These are phyloP conservation scores for Osmanthus fragrans DNA, from an alignment of 257 asterid genomes.

Conservation along the genomic window DNA sequence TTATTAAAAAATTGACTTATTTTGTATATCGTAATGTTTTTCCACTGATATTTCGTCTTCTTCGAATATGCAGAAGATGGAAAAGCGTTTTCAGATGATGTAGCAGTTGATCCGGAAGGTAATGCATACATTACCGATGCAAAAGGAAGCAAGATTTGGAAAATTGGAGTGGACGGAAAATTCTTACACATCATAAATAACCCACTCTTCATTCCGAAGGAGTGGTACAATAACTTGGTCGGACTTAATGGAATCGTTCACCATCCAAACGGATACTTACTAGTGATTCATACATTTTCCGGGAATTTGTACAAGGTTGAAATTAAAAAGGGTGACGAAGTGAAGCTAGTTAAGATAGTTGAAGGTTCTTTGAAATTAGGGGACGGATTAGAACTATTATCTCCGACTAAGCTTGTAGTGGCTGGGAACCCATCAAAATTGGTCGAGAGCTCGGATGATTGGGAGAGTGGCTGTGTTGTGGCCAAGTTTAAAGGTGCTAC, in stretches of 20 bases:
- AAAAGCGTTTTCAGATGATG: slow-evolving; percentile 76
- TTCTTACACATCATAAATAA: slow-evolving; percentile 47
- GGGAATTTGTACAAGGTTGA: slow-evolving; percentile 75
- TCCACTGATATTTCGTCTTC: not conserved
- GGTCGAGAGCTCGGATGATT: slow-evolving; percentile 74
- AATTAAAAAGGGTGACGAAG: slow-evolving; percentile 40
- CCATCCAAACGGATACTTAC: slow-evolving; percentile 88
- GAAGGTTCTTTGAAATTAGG: slow-evolving; percentile 63
- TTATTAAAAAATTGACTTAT: too few species aligned
- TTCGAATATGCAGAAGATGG: slow-evolving; percentile 47
- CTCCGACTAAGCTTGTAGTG: slow-evolving; percentile 69
- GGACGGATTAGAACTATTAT: slow-evolving; percentile 73
- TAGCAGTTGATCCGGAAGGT: slow-evolving; percentile 72
- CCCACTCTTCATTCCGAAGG: slow-evolving; percentile 58
- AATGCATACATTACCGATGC: slow-evolving; percentile 73
- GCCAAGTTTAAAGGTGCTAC: slow-evolving; percentile 55
- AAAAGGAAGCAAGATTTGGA: slow-evolving; percentile 72
- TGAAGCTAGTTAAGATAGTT: slow-evolving; percentile 44
- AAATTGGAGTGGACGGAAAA: slow-evolving; percentile 65
- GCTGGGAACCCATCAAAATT: slow-evolving; percentile 68
- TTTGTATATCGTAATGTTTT: too few species aligned
- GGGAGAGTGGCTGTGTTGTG: slow-evolving; percentile 59
- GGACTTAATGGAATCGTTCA: slow-evolving; percentile 78
- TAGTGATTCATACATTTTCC: slow-evolving; percentile 64
- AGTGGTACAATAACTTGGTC: slow-evolving; percentile 61